phyloP scores from a whole-genome alignment of 495 filamentous ascomycete genomes.

The Lasiosphaeris hirsuta region DNA sequence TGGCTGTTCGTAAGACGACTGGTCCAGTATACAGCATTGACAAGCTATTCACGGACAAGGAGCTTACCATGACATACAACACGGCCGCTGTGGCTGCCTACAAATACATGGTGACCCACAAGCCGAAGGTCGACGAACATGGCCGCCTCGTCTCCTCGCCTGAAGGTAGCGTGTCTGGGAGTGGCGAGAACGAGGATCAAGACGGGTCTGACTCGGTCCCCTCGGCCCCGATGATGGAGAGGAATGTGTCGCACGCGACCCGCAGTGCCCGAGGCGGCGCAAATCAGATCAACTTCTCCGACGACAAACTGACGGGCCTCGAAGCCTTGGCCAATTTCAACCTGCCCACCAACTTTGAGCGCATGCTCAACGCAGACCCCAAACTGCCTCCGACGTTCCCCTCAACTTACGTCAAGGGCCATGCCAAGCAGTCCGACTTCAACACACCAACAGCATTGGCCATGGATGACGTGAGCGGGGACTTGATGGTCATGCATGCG shows the following conservation, averaged over 20 bases:
- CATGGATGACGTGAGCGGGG: constrained; percentile 56
- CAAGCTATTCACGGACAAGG: constrained; percentile 91
- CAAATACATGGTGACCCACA: constrained; percentile 52
- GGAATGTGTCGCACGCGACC: constrained; percentile 69
- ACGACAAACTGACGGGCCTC: constrained; percentile 51
- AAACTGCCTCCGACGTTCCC: constrained; percentile 61
- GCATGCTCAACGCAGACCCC: constrained; percentile 43
- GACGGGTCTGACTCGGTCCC: constrained; percentile 47
- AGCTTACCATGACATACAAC: constrained; percentile 73
- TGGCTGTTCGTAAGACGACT: constrained; percentile 44
- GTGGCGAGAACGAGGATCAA: constrained; percentile 42
- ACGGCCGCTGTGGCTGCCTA: constrained; percentile 64
- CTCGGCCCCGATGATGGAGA: constrained; percentile 64
- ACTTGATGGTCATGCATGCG: constrained; percentile 56
- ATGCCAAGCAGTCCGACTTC: constrained; percentile 39
- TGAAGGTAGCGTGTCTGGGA: constrained; percentile 51
- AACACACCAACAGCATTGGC: constrained; percentile 50
- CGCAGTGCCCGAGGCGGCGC: constrained; percentile 64
- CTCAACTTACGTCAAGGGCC: constrained; percentile 49
- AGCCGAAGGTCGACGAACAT: constrained; percentile 43
- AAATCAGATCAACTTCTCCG: constrained; percentile 51
- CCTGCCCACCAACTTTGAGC: constrained; percentile 53
- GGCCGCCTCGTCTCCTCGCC: constrained; percentile 43
- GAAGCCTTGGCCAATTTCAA: constrained; percentile 63
- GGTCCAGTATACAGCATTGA: constrained; percentile 72